phyloP scores from a whole-genome alignment of 192 early-diverging fungal species.

The Backusella macrospora region DNA sequence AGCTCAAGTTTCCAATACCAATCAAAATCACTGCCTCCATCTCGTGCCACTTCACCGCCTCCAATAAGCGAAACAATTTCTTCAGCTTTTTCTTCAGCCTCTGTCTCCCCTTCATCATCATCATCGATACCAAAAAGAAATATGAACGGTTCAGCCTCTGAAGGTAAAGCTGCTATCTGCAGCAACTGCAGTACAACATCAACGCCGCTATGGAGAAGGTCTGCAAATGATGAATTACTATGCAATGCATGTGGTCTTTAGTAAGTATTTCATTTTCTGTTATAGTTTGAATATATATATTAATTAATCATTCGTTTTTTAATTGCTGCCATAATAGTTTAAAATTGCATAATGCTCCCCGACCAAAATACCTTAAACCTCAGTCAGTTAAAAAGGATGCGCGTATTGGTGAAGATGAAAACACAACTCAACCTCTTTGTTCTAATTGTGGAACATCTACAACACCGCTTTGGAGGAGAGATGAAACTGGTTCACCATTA shows the following conservation, averaged over 20 bases:
- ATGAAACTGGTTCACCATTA: constrained; percentile 54
- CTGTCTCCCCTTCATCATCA: not conserved
- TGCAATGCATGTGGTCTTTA: constrained; percentile 65
- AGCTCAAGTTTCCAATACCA: not conserved
- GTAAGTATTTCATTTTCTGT: constrained; percentile 33
- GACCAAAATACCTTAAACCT: constrained; percentile 81
- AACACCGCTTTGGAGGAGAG: constrained; percentile 95
- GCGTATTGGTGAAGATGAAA: constrained; percentile 41
- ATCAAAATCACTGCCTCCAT: constrained; percentile 11
- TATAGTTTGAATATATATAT: not conserved
- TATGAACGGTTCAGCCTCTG: constrained; percentile 3
- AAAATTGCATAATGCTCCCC: constrained; percentile 52
- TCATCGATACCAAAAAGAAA: constrained; percentile 19
- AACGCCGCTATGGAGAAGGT: constrained; percentile 92
- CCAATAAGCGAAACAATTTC: not conserved
- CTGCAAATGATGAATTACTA: constrained; percentile 53
- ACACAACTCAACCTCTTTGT: constrained; percentile 50
- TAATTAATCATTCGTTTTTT: not conserved
- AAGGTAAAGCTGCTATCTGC: constrained; percentile 47
- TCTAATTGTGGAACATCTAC: constrained; percentile 81
- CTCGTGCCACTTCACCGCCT: constrained; percentile 15
- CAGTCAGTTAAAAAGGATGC: constrained; percentile 63
- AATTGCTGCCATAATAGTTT: not conserved
- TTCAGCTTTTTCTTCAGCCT: not conserved
- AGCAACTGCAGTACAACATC: constrained; percentile 80